Evolutionary conservation across 495 filamentous ascomycete species (phyloP), one percentile per base, ranked within the genome.

Genomic region (Pseudomonodictys pantanalensis): DNA sequence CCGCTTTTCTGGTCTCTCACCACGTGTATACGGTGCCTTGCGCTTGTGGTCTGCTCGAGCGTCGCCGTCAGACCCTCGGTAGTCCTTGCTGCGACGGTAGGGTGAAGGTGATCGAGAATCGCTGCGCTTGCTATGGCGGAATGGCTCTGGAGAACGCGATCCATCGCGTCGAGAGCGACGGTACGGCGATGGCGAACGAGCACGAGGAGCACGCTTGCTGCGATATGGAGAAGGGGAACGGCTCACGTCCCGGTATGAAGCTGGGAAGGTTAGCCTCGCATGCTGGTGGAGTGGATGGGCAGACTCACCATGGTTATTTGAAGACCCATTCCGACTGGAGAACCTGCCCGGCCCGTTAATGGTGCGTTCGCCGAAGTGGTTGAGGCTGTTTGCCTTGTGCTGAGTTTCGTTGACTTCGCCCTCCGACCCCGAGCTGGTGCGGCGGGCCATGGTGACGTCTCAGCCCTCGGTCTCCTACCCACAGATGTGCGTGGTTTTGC

Each of bases 1-100:
- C 24, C 52, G 52, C 38, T 62, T 49, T 10, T 62, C 51, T 20
- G 50, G 58, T 2, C 52, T 41, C 17, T 22, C 42, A 20, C 20
- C 15, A 28, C 48, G 57, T 11, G 52, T 20, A 2, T 33, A 33
- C 8, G 46, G 52, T 17, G 61, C 55, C 30, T 48, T 60, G 33
- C 83, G 78, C 58, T 88, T 83, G 74, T 85, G 84, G 56, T 81
- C 78, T 25, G 82, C 76, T 61, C 79, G 83, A 68, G 82, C 83
- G 65, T 83, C 76, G 73, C 81, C 72, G 76, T 72, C 60, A 69
- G 76, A 77, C 41, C 72, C 69, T 68, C 60, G 65, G 66, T 81
- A 76, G 42, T 83, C 79, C 62, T 90, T 86, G 48, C 51, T 25
- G 41, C 57, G 52, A n/a, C 68, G 54, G 50, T 60, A 67, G n/a